Conservation (phyloP, 2,329 filamentous ascomycete genomes). For the Colletotrichum camelliae region DNA sequence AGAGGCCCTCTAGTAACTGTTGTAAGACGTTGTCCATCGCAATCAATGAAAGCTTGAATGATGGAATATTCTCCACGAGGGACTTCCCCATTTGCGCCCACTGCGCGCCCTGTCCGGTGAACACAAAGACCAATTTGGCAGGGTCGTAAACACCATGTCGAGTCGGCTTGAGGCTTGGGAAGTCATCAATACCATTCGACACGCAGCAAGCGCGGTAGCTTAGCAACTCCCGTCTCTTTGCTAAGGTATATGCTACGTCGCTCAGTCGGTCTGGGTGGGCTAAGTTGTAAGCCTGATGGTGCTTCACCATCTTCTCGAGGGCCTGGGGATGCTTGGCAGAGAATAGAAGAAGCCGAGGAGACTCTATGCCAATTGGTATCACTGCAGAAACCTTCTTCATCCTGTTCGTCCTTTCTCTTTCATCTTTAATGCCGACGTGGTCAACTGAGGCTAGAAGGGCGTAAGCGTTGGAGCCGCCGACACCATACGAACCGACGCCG, state of each 20-base stretch:
- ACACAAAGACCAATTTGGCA: conserved; percentile 17
- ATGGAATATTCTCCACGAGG: background rate
- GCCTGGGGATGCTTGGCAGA: conserved; percentile 13
- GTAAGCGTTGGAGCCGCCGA: conserved; percentile 28
- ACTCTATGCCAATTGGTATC: background rate
- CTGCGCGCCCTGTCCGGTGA: conserved; percentile 25
- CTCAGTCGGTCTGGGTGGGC: conserved; percentile 10
- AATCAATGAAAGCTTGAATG: conserved; percentile 8
- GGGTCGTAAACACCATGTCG: conserved; percentile 30
- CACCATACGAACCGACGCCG: conserved; percentile 41
- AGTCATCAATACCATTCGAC: conserved; percentile 8
- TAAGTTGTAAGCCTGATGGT: conserved; percentile 21
- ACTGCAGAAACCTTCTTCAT: too few relatives aligned
- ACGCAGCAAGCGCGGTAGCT: conserved; percentile 29
- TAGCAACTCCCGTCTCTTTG: conserved; percentile 29
- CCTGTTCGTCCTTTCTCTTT: background rate
- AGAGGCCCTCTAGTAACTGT: too few relatives aligned
- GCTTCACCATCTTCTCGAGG: background rate
- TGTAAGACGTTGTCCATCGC: conserved; percentile 15
- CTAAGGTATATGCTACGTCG: conserved; percentile 36
- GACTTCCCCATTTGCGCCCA: conserved; percentile 21
- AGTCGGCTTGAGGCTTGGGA: background rate
- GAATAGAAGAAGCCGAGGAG: background rate
- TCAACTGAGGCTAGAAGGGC: background rate
- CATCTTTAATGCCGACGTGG: background rate